These are phyloP conservation scores for Chytriomyces hyalinus DNA, from an alignment of 192 early-diverging fungal species.

Conservation along the genomic window DNA sequence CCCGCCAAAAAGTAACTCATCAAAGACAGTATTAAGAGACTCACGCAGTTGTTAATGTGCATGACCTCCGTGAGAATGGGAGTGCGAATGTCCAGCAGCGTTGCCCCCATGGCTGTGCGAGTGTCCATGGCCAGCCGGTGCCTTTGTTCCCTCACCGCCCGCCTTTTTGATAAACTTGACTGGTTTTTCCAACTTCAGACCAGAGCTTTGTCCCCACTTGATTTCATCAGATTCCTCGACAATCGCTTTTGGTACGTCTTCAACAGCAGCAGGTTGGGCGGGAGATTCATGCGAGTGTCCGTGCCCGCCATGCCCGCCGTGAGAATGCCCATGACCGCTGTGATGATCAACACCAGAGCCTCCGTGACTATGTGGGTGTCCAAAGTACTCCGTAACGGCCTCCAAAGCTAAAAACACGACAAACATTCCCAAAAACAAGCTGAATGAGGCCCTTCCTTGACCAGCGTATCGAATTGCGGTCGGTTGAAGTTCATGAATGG, in stretches of 20 bases:
- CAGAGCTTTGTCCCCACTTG: background rate
- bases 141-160: background rate
- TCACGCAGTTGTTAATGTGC: background rate
- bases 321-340: background rate
- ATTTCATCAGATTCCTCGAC: background rate
- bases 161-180: conserved; percentile 21
- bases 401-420: conserved; percentile 54
- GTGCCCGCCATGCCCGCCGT: background rate
- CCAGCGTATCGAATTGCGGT: conserved; percentile 56
- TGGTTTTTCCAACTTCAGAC: conserved; percentile 22
- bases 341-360: background rate
- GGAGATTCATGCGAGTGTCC: conserved; percentile 7
- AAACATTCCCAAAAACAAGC: conserved; percentile 55
- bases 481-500: conserved; percentile 58
- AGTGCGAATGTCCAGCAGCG: conserved; percentile 12
- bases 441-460: conserved; percentile 41
- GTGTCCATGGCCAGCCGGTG: background rate
- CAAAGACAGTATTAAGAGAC: no score
- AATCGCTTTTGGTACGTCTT: background rate
- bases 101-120: conserved; percentile 3
- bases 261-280: background rate
- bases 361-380: conserved; percentile 36
- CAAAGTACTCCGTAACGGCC: conserved; percentile 49
- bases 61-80: conserved; percentile 13
- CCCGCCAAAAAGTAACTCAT: no score